These are phyloP conservation scores for cucumber (Cucumis sativus) DNA, from an alignment of 306 rosid genomes.

Conservation along the genomic window DNA sequence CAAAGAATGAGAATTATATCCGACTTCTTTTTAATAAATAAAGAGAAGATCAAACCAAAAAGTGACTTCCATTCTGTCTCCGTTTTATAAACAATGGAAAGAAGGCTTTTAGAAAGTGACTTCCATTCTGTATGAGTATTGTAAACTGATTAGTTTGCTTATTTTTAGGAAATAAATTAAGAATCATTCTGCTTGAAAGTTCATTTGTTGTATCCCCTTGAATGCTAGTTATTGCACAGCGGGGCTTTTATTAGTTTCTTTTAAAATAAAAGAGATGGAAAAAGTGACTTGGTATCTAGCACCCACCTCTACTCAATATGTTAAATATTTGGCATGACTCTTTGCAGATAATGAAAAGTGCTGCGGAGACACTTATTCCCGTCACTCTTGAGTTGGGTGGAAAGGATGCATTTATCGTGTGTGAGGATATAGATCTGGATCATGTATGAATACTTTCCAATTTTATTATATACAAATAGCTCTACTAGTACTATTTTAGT, in stretches of 20 bases:
- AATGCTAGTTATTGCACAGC: background rate
- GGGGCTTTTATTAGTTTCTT: background rate
- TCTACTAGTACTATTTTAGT: background rate
- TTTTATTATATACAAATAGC: background rate
- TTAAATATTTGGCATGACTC: slow-evolving; percentile 12
- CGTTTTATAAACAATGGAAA: background rate
- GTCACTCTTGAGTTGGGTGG: slow-evolving; percentile 98
- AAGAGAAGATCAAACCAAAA: background rate
- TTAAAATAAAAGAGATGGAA: background rate
- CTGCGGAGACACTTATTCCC: slow-evolving; percentile 74
- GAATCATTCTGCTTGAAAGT: background rate
- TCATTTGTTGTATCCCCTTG: background rate
- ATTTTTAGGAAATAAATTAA: background rate
- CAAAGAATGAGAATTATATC: background rate
- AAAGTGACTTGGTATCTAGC: background rate
- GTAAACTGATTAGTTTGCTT: background rate
- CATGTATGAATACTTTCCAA: slow-evolving; percentile 38
- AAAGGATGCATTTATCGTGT: slow-evolving; percentile 93
- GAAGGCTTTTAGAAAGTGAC: background rate
- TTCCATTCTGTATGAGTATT: background rate
- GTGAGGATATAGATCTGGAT: slow-evolving; percentile 86
- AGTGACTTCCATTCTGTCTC: background rate
- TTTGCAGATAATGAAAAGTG: slow-evolving; percentile 86
- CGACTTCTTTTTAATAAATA: background rate
- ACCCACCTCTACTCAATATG: background rate